Evolutionary conservation across 805 yeast species (phyloP).

Genomic region (Kodamaea sagamina): DNA sequence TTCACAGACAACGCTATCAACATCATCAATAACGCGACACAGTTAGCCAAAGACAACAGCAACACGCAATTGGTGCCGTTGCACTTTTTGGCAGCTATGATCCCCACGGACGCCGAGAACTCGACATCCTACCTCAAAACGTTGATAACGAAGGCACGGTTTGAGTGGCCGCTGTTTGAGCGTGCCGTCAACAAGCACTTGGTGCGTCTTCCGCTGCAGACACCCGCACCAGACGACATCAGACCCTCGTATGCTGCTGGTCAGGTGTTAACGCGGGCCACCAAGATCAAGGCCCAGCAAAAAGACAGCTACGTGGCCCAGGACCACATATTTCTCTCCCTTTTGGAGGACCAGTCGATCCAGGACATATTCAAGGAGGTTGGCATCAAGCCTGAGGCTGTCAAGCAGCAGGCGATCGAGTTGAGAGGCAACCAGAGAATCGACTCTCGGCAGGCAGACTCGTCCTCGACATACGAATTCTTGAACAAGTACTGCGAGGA

Average conservation of each 20-base stretch:
- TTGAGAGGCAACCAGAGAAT: constrained; percentile 90
- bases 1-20: constrained; percentile 92
- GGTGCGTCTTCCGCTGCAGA: constrained; percentile 83
- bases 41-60: constrained; percentile 80
- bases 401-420: constrained; percentile 75
- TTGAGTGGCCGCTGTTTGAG: constrained; percentile 80
- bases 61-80: constrained; percentile 85
- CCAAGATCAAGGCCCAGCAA: constrained; percentile 78
- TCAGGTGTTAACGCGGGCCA: constrained; percentile 71
- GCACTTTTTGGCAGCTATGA: constrained; percentile 90
- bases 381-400: constrained; percentile 63
- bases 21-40: constrained; percentile 74
- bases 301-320: constrained; percentile 92
- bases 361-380: constrained; percentile 72
- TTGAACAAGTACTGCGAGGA: constrained; percentile 88
- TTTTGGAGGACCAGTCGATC: constrained; percentile 75
- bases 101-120: constrained; percentile 53
- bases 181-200: constrained; percentile 77
- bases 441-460: constrained; percentile 92
- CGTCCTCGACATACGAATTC: constrained; percentile 81
- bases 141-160: constrained; percentile 80
- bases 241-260: constrained; percentile 76
- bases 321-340: constrained; percentile 86
- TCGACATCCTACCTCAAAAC: constrained; percentile 69
- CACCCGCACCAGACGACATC: constrained; percentile 84